phyloP scores from a whole-genome alignment of 352 stramenopile genomes.

The Pythium oligandrum region DNA sequence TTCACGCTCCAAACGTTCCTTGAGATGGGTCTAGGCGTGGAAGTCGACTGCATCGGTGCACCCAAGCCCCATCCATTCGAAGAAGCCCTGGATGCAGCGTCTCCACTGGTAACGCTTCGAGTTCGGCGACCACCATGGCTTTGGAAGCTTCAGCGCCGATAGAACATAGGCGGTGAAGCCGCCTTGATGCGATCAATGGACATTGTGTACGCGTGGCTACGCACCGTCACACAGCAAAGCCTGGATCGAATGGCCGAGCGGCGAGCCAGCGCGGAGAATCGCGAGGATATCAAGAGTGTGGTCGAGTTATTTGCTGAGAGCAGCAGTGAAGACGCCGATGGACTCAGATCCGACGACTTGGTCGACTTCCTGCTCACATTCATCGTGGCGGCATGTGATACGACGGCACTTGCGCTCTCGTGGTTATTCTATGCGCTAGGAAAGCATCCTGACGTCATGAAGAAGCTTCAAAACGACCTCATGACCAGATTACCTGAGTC shows the following conservation, averaged over 20 bases:
- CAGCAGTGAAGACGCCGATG: slow-evolving; percentile 12
- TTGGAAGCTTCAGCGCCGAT: slow-evolving; percentile 50
- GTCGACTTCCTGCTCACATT: slow-evolving; percentile 62
- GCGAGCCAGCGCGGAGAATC: slow-evolving; percentile 13
- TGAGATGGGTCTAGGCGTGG: slow-evolving; percentile 46
- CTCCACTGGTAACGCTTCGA: slow-evolving; percentile 28
- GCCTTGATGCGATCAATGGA: slow-evolving; percentile 23
- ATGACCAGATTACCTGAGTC: background rate
- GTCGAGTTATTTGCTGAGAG: slow-evolving; percentile 8
- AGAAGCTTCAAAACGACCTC: slow-evolving; percentile 41
- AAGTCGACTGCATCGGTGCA: slow-evolving; percentile 35
- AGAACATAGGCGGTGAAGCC: slow-evolving; percentile 38
- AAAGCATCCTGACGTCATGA: slow-evolving; percentile 41
- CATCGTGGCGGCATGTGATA: slow-evolving; percentile 65
- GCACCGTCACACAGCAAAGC: slow-evolving; percentile 41
- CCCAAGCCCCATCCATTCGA: slow-evolving; percentile 45
- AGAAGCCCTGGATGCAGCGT: slow-evolving; percentile 29
- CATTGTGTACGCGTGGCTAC: slow-evolving; percentile 34
- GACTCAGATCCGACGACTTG: slow-evolving; percentile 26
- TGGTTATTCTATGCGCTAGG: slow-evolving; percentile 71
- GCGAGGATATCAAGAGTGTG: slow-evolving; percentile 20
- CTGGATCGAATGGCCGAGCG: slow-evolving; percentile 18
- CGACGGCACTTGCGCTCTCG: slow-evolving; percentile 51
- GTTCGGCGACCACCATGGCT: slow-evolving; percentile 44
- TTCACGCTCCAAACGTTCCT: slow-evolving; percentile 58